Evolutionary conservation across 768 basidiomycete species (phyloP), one percentile per base, ranked within the genome.

Genomic region (Tricholoma sp.): DNA sequence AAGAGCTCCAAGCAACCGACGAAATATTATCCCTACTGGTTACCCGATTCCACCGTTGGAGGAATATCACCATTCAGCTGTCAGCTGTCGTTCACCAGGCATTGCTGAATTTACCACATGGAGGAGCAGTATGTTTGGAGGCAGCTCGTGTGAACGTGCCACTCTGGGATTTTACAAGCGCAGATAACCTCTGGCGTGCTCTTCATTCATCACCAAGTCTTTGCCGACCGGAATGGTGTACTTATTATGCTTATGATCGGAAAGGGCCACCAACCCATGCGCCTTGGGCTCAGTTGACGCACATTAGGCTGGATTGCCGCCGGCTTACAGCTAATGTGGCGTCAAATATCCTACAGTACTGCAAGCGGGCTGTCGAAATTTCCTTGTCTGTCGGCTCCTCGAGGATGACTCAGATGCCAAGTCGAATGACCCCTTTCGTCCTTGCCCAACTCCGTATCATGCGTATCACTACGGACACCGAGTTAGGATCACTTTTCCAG

Each of bases 211-310:
- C n/a, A n/a, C n/a, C n/a, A n/a, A n/a, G n/a, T n/a, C n/a, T n/a
- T n/a, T n/a, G n/a, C n/a, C n/a, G 36, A 29, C 44, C 48, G 12
- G 18, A 50, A 3, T 55, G 54, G 54, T 20, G 39, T n/a, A 29
- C 28, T 31, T 15, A 11, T 3, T 47, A 55, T 29, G n/a, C n/a
- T n/a, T n/a, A n/a, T n/a, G n/a, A n/a, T n/a, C 10, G 47, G 13
- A 1, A 33, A 8, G 20, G 12, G 6, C 18, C 48, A 4, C 54
- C 54, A 15, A 18, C 13, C 8, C 54, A 55, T 17, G 47, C 41
- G 17, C 54, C 54, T 13, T 55, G 54, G 54, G 47, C 54, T 2
- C 54, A 50, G 36, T 48, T 55, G 10, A 55, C 54, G 12, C 33
- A 50, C 15, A 50, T 55, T 36, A 55, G 4, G 1, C 10, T 54